phyloP scores from a whole-genome alignment of 345 rosid genomes.

The Adansonia digitata region DNA sequence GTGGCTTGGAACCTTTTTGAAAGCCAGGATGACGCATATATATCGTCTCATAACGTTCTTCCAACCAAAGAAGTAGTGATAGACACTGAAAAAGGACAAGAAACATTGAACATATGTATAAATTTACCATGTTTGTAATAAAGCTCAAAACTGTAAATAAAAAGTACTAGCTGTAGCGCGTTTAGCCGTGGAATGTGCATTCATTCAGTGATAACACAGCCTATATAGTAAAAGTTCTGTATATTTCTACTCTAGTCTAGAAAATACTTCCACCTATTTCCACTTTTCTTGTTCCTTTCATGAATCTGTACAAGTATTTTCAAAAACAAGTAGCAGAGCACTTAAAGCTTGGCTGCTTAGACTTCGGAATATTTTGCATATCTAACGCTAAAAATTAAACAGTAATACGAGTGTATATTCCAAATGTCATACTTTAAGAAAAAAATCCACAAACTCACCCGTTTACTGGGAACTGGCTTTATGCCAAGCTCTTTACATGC shows the following conservation, averaged over 20 bases:
- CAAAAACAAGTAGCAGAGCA: neutral
- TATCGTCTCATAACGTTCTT: constrained; percentile 82
- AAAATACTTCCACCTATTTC: neutral
- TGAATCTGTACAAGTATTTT: neutral
- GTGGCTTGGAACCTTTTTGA: constrained; percentile 83
- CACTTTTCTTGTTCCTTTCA: neutral
- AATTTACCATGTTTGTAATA: neutral
- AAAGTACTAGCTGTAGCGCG: neutral
- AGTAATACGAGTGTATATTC: neutral
- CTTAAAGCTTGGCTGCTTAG: neutral
- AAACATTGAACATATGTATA: neutral
- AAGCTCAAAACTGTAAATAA: neutral
- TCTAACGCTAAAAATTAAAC: neutral
- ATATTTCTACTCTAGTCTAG: neutral
- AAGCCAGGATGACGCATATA: constrained; percentile 87
- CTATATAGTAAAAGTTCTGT: neutral
- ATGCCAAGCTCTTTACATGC: constrained; percentile 80
- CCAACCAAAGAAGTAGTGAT: constrained; percentile 81
- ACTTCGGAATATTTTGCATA: neutral
- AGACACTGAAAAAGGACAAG: constrained; percentile 49
- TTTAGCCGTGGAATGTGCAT: neutral
- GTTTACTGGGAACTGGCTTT: constrained; percentile 78
- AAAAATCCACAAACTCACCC: constrained; percentile 45
- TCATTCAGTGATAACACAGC: neutral
- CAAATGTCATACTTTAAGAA: neutral